Conservation (phyloP, 306 rosid genomes). For the Quercus suber region DNA sequence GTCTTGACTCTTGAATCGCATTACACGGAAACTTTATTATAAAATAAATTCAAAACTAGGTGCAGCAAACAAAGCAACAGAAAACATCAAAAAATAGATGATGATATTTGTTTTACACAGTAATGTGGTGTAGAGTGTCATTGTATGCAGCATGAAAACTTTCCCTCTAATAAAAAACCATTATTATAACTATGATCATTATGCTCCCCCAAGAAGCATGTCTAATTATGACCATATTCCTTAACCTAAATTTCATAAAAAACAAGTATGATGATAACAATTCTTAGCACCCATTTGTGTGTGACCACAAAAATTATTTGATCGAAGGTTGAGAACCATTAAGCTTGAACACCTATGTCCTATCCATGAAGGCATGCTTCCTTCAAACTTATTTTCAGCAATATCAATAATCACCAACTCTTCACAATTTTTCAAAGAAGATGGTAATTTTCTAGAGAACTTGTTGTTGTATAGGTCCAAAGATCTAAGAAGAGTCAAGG, state of each 20-base stretch:
- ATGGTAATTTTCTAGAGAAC: slow-evolving; percentile 19
- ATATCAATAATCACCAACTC: neutral
- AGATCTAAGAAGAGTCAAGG: neutral
- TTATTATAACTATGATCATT: slow-evolving; percentile 10
- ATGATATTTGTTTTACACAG: neutral
- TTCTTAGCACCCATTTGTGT: neutral
- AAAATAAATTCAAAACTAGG: no score
- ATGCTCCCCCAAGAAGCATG: slow-evolving; percentile 20
- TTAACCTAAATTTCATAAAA: neutral
- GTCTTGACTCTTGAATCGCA: no score
- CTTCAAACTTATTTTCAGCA: neutral
- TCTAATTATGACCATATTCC: neutral
- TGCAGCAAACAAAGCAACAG: no score
- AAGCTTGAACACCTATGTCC: neutral
- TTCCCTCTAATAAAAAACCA: neutral
- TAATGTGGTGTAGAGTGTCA: neutral
- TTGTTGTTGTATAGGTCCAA: slow-evolving; percentile 18
- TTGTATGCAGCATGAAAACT: neutral
- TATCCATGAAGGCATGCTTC: slow-evolving; percentile 20
- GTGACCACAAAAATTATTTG: slow-evolving; percentile 6
- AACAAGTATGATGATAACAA: neutral
- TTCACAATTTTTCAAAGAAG: neutral
- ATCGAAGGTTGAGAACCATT: slow-evolving; percentile 8
- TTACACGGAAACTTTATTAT: no score
- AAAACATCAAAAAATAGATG: neutral